These are phyloP conservation scores for Aspergillus transmontanensis DNA, from an alignment of 2,329 filamentous ascomycete genomes.

Conservation along the genomic window DNA sequence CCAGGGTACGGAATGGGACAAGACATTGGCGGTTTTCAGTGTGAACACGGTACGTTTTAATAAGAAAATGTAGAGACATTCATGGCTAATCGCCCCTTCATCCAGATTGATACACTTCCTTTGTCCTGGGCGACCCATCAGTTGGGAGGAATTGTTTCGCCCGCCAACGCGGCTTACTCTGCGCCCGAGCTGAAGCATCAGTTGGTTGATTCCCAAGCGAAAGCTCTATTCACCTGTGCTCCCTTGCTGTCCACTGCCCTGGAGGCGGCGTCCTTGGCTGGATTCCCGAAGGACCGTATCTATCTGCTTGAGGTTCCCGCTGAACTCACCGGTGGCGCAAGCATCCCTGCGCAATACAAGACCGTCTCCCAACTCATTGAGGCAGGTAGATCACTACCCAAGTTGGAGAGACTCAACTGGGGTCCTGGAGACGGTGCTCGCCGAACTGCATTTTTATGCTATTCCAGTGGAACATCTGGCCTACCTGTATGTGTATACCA, in stretches of 20 bases:
- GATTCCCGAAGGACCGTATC: constrained; percentile 65
- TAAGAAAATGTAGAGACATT: neutral
- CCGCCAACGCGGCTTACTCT: constrained; percentile 75
- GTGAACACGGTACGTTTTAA: constrained; percentile 68
- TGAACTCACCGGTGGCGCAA: constrained; percentile 51
- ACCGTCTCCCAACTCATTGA: constrained; percentile 68
- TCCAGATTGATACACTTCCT: constrained; percentile 72
- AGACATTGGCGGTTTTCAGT: constrained; percentile 75
- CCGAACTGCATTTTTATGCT: constrained; percentile 75
- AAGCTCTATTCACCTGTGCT: constrained; percentile 71
- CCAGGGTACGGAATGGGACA: constrained; percentile 76
- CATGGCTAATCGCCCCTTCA: neutral
- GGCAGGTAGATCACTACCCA: constrained; percentile 54
- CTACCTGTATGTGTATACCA: constrained; percentile 60
- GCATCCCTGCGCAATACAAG: constrained; percentile 53
- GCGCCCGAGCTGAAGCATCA: constrained; percentile 71
- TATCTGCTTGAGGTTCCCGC: constrained; percentile 71
- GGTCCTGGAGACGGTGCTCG: constrained; percentile 50
- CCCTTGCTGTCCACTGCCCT: constrained; percentile 67
- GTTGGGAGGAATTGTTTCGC: constrained; percentile 71
- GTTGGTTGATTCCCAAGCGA: constrained; percentile 68
- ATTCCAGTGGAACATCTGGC: constrained; percentile 78
- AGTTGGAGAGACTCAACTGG: constrained; percentile 45
- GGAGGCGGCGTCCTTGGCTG: constrained; percentile 63
- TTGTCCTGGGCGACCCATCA: constrained; percentile 74